Evolutionary conservation across 257 asterid species (phyloP), one percentile per base, ranked within the genome.

Genomic region (Avicennia marina): DNA sequence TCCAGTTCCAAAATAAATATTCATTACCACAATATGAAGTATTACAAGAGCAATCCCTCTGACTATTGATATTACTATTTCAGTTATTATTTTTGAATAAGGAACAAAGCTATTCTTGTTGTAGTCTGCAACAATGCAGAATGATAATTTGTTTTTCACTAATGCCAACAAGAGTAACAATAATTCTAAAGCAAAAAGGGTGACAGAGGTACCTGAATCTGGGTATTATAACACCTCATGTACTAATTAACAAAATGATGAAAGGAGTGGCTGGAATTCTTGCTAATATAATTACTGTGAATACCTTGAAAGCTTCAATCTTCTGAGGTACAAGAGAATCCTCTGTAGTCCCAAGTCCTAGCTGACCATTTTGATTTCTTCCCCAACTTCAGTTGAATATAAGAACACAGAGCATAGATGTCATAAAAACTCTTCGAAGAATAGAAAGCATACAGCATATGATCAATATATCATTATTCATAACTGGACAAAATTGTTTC

Each of bases 361-460:
- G 87, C 69, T 91, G 98, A 65, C 98, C 98, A 68, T 91, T 91
- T 75, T 91, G 97, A 74, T 91, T 91, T 45, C 98, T 72, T 32
- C 98, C 98, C 98, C 98, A 91, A 64, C 98, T 91, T 67, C 70
- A 83, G 72, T 63, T 48, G 60, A 49, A 66, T 11, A 61, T 25
- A 62, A 58, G 25, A 53, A 60, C 58, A 68, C 51, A 57, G 58
- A 47, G 53, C 43, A 54, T 45, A 56, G 20, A 60, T 27, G 48
- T 45, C 34, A 22, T 20, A 53, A 12, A 12, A 41, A 40, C 38
- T 2, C 12, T 52, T 36, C 22, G 24, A 48, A 36, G 41, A 45
- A 46, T 1, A 15, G 24, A 10, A 41, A 45, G 20, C 18, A 20
- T 9, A 49, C 11, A 32, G 21, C 29, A 38, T 21, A 56, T 27